Conservation (phyloP, 2,329 filamentous ascomycete species). For the Alternaria tenuissima region DNA sequence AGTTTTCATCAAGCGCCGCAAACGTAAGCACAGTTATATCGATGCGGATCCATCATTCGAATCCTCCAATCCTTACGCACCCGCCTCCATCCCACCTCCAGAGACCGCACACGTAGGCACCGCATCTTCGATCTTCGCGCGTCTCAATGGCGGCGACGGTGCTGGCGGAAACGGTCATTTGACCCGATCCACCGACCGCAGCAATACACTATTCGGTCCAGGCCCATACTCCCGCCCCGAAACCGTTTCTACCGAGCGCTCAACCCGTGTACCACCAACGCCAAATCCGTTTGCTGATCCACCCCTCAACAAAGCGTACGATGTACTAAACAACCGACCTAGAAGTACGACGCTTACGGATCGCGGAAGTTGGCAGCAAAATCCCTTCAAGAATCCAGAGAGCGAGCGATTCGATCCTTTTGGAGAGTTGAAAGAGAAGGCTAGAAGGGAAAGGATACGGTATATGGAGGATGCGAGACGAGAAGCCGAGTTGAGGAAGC, state of each 20-base stretch:
- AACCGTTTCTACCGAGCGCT: conserved; percentile 41
- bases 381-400: conserved; percentile 46
- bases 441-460: conserved; percentile 33
- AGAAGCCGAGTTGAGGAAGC: conserved; percentile 30
- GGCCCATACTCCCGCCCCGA: conserved; percentile 41
- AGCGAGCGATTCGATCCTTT: conserved; percentile 50
- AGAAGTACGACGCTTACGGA: conserved; percentile 47
- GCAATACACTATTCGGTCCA: conserved; percentile 38
- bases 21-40: conserved; percentile 23
- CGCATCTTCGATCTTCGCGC: conserved; percentile 20
- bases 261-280: conserved; percentile 25
- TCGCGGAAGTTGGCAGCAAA: conserved; percentile 44
- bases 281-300: conserved; percentile 49
- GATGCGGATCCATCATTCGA: conserved; percentile 33
- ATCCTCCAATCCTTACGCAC: conserved; percentile 38
- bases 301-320: conserved; percentile 48
- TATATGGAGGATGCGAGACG: conserved; percentile 37
- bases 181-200: conserved; percentile 35
- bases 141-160: conserved; percentile 5
- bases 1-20: conserved; percentile 37
- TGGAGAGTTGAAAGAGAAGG: conserved; percentile 47
- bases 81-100: conserved; percentile 27
- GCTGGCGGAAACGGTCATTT: conserved; percentile 23
- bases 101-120: conserved; percentile 32
- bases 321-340: conserved; percentile 44